phyloP scores from a whole-genome alignment of 1,284 basidiomycete species.

The Vanrija pseudolonga region DNA sequence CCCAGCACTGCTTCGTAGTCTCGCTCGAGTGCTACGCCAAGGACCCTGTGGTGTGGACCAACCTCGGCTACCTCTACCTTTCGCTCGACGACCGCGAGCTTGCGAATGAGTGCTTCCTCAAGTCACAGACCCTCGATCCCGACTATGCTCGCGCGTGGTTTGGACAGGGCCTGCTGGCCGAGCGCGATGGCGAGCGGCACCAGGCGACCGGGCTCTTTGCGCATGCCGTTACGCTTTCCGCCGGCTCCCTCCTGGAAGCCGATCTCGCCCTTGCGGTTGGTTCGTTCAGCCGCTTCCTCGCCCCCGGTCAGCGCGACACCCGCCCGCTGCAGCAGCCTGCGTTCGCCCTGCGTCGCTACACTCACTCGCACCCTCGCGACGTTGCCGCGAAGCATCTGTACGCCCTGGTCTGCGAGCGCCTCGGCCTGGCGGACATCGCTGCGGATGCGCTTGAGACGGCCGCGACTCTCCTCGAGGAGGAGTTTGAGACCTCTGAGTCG shows the following conservation, averaged over 20 bases:
- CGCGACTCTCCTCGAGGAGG: constrained; percentile 70
- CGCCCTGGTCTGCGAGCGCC: constrained; percentile 76
- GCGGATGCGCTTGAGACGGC: constrained; percentile 59
- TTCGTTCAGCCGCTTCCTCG: constrained; percentile 56
- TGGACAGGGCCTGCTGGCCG: constrained; percentile 82
- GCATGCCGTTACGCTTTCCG: constrained; percentile 72
- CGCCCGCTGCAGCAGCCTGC: constrained; percentile 62
- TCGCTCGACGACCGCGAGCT: constrained; percentile 74
- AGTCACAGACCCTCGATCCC: constrained; percentile 86
- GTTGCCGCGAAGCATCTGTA: constrained; percentile 77
- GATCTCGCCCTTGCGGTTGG: constrained; percentile 74
- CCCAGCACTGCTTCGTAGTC: constrained; percentile 89
- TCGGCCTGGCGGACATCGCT: constrained; percentile 68
- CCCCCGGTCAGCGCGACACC: constrained; percentile 13
- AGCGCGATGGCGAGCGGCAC: constrained; percentile 58
- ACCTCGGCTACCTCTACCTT: constrained; percentile 87
- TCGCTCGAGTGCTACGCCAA: constrained; percentile 80
- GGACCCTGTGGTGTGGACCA: constrained; percentile 78
- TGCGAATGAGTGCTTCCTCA: constrained; percentile 79
- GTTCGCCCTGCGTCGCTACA: constrained; percentile 76
- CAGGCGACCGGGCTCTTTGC: constrained; percentile 72
- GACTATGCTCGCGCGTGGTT: constrained; percentile 90
- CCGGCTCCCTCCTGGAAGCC: constrained; percentile 68
- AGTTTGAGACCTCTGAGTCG: constrained; percentile 85
- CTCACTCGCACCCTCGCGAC: constrained; percentile 64